A percentile compares a stretch with the other conserved stretches of the same genome.
Conservation (phyloP, 2,329 filamentous ascomycete genomes). For the Fusarium sublunatum region DNA sequence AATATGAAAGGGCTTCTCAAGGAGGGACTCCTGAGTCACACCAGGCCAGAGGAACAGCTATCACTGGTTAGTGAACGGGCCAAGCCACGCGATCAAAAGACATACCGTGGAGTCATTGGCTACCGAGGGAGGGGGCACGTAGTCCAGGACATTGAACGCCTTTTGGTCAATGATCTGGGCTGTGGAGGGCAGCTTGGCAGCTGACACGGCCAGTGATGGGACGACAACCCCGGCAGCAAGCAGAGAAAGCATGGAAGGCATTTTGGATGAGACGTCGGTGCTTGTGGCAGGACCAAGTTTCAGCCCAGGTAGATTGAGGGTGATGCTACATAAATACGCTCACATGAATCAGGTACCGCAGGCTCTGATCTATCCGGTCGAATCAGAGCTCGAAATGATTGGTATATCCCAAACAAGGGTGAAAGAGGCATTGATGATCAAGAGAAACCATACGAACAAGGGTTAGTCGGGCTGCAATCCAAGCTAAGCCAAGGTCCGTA, state of each 20-base stretch:
- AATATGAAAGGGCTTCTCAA: slow-evolving; percentile 36
- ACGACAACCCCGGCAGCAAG: slow-evolving; percentile 32
- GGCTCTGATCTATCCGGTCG: background rate
- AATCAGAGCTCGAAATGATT: background rate
- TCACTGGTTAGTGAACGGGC: background rate
- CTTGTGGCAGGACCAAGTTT: slow-evolving; percentile 9
- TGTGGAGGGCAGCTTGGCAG: slow-evolving; percentile 51
- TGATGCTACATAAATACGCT: slow-evolving; percentile 27
- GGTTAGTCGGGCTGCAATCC: slow-evolving; percentile 10
- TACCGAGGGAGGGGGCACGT: slow-evolving; percentile 31
- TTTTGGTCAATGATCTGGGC: slow-evolving; percentile 42
- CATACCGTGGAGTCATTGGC: slow-evolving; percentile 37
- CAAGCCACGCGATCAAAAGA: rapidly evolving
- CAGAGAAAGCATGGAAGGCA: slow-evolving; percentile 35
- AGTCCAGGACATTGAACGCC: slow-evolving; percentile 37
- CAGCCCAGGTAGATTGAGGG: slow-evolving; percentile 8
- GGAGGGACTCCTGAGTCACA: slow-evolving; percentile 32
- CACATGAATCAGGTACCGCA: background rate
- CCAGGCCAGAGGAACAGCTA: slow-evolving; percentile 37
- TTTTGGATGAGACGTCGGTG: slow-evolving; percentile 14
- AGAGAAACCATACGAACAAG: slow-evolving; percentile 1
- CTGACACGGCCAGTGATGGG: slow-evolving; percentile 52
- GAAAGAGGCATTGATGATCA: slow-evolving; percentile 22
- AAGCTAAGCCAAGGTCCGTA: slow-evolving; percentile 18
- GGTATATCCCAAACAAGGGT: background rate